Conservation (phyloP, 352 stramenopile species). For the Pythium sp. region DNA sequence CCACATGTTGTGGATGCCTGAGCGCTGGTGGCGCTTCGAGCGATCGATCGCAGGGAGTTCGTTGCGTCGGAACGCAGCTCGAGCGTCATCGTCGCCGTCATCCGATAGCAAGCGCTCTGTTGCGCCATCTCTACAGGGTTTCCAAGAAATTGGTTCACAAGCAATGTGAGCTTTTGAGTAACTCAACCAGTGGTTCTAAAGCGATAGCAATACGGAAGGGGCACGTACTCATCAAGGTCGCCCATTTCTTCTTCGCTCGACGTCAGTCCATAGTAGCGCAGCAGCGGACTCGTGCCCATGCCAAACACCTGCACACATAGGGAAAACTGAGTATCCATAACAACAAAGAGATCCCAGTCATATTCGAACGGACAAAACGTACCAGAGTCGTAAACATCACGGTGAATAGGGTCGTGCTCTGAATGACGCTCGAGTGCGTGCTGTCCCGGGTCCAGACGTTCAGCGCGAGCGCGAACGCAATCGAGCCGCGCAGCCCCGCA, state of each 20-base stretch:
- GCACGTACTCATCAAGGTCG: conserved; percentile 50
- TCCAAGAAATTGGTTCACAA: neutral
- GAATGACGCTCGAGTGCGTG: conserved; percentile 63
- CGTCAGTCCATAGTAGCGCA: conserved; percentile 56
- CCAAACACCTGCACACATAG: conserved; percentile 50
- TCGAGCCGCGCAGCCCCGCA: conserved; percentile 89
- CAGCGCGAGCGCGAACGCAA: conserved; percentile 87
- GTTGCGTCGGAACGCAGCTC: conserved; percentile 26
- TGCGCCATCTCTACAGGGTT: conserved; percentile 31
- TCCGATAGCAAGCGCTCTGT: conserved; percentile 53
- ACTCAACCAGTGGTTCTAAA: neutral
- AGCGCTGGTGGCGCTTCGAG: conserved; percentile 28
- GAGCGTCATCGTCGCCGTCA: conserved; percentile 28
- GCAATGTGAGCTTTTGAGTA: neutral
- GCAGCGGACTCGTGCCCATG: conserved; percentile 66
- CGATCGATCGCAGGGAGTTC: conserved; percentile 28
- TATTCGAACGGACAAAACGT: conserved; percentile 10
- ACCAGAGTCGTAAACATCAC: conserved; percentile 82
- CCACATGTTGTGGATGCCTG: conserved; percentile 63
- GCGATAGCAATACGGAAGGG: neutral
- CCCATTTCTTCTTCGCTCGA: conserved; percentile 35
- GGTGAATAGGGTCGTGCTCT: conserved; percentile 77
- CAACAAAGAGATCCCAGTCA: neutral
- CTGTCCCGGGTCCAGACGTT: conserved; percentile 64
- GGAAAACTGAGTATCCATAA: neutral